Percentiles rank a stretch among this genome's conserved stretches.
phyloP scores from a whole-genome alignment of 345 rosid species.

The Lepidium didymum region DNA sequence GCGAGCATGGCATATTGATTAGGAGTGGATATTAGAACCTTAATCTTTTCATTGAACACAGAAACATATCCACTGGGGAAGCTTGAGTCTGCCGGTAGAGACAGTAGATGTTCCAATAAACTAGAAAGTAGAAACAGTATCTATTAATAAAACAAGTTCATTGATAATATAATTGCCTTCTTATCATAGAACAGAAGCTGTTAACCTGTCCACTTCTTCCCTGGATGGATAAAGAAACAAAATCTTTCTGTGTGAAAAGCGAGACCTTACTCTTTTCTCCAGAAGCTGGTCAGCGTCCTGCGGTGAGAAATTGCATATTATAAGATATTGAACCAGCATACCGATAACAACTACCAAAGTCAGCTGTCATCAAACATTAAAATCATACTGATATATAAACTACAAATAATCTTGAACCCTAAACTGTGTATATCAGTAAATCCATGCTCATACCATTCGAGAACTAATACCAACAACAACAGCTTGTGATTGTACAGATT shows the following conservation, averaged over 20 bases:
- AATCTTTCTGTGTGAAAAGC: constrained; percentile 80
- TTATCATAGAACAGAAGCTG: constrained; percentile 11
- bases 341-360: neutral
- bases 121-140: constrained; percentile 42
- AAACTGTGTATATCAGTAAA: neutral
- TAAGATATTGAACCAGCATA: constrained; percentile 1
- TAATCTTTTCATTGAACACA: constrained; percentile 70
- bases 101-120: constrained; percentile 64
- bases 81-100: constrained; percentile 61
- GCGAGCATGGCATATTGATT: neutral
- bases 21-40: constrained; percentile 43
- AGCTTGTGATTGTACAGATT: constrained; percentile 84
- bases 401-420: neutral
- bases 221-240: constrained; percentile 75
- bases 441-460: constrained; percentile 47
- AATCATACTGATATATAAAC: neutral
- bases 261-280: constrained; percentile 94
- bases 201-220: constrained; percentile 57
- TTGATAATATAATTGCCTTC: neutral
- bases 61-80: constrained; percentile 52
- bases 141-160: neutral
- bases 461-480: constrained; percentile 79
- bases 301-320: neutral
- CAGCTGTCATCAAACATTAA: neutral
- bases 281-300: constrained; percentile 97